phyloP scores from a whole-genome alignment of 2,329 filamentous ascomycete species.

The Paecilomyces dactylethromorphus region DNA sequence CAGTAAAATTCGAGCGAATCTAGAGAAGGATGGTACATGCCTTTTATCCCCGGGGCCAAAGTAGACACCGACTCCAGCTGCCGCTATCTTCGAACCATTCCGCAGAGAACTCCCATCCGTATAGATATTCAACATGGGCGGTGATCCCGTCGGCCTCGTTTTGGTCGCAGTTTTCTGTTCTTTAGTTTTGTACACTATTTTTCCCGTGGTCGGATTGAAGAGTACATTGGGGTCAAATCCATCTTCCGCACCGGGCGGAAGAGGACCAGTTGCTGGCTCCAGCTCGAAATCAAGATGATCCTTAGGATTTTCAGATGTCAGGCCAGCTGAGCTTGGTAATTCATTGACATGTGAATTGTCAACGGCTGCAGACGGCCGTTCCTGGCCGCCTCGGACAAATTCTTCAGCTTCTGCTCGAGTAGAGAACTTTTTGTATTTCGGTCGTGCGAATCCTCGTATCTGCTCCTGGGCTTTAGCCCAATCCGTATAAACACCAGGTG shows the following conservation, averaged over 20 bases:
- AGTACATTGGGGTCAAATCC: slow-evolving; percentile 55
- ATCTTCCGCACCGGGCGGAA: slow-evolving; percentile 52
- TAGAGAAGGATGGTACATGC: slow-evolving; percentile 30
- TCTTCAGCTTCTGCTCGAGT: slow-evolving; percentile 67
- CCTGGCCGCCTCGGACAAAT: slow-evolving; percentile 53
- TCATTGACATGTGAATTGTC: not conserved
- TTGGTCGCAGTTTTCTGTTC: slow-evolving; percentile 45
- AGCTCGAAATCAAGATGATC: slow-evolving; percentile 39
- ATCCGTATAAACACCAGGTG: slow-evolving; percentile 57
- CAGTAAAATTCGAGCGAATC: slow-evolving; percentile 13
- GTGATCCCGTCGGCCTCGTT: slow-evolving; percentile 33
- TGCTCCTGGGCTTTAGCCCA: slow-evolving; percentile 67
- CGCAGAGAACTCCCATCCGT: slow-evolving; percentile 57
- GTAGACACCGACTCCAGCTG: slow-evolving; percentile 58
- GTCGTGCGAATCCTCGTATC: slow-evolving; percentile 65
- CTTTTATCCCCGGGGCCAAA: slow-evolving; percentile 54
- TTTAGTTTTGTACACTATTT: slow-evolving; percentile 50
- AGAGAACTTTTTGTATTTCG: slow-evolving; percentile 62
- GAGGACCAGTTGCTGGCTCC: slow-evolving; percentile 49
- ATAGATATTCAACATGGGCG: slow-evolving; percentile 52
- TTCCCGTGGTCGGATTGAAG: slow-evolving; percentile 48
- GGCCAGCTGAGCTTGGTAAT: slow-evolving; percentile 24
- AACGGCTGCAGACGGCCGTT: slow-evolving; percentile 8
- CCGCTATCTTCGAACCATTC: slow-evolving; percentile 50
- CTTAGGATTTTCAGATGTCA: slow-evolving; percentile 34